Percentiles rank a stretch among this genome's conserved stretches.
phyloP scores from a whole-genome alignment of 192 early-diverging fungal genomes.

The Mortierella alpina region DNA sequence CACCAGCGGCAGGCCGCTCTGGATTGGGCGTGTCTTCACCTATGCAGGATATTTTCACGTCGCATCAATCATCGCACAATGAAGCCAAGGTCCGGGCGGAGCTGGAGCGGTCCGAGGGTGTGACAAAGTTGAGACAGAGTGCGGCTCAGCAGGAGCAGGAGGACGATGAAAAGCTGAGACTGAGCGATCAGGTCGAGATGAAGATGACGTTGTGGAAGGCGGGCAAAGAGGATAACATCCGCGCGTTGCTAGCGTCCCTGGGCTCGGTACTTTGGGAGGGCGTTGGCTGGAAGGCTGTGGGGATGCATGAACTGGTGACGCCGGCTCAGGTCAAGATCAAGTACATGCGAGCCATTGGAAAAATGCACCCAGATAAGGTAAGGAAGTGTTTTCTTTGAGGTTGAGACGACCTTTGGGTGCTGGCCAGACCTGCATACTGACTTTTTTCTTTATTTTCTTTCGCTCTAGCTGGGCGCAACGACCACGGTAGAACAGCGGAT shows the following conservation, averaged over 20 bases:
- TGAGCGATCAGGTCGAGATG: conserved; percentile 84
- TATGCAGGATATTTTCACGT: conserved; percentile 39
- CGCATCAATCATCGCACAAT: conserved; percentile 20
- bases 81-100: conserved; percentile 27
- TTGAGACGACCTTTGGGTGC: background rate
- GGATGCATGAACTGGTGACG: conserved; percentile 87
- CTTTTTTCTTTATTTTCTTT: background rate
- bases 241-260: conserved; percentile 87
- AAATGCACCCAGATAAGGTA: conserved; percentile 96
- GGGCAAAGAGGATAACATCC: conserved; percentile 91
- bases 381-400: background rate
- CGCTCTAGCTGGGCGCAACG: conserved; percentile 53
- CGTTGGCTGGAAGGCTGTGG: conserved; percentile 77
- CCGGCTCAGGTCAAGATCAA: conserved; percentile 88
- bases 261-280: conserved; percentile 83
- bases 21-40: conserved; percentile 12
- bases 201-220: conserved; percentile 80
- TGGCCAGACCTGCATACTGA: background rate
- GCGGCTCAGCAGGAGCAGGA: conserved; percentile 77
- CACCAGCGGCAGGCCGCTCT: conserved; percentile 1
- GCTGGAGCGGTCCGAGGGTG: conserved; percentile 52
- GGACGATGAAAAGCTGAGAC: conserved; percentile 78
- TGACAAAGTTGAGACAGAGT: conserved; percentile 79
- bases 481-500: conserved; percentile 85
- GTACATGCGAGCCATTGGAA: conserved; percentile 93